Base-by-base conservation (phyloP, 441 rosid genomes). In the Jatropha podagrica region DNA sequence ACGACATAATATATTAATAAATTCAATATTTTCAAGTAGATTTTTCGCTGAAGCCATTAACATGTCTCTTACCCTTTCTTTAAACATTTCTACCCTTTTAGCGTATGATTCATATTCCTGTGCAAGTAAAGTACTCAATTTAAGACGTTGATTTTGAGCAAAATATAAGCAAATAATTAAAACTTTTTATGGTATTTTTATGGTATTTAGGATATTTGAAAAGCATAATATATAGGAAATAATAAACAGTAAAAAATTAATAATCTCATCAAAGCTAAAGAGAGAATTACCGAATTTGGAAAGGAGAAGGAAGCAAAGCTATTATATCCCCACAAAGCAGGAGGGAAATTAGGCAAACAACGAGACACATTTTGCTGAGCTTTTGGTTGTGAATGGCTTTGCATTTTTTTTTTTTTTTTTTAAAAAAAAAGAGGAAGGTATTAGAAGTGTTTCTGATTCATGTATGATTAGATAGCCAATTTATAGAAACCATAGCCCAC, bases 1-100 rank as follows among this genome's bases (percentile, higher is more conserved):
- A 13, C 71, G 55, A 10, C 74, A 70, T 23, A 76, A 8, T 44
- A 44, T 71, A 38, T 71, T 26, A 58, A 77, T 77, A 2, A 77
- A 23, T 32, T 60, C 62, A 54, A 72, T 54, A 12, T 49, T 59
- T 18, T 75, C 27, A 0, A 60, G 9, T 46, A 7, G 20, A 68
- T 75, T 54, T 0, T 7, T 68, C 3, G 14, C 1, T 3, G 73
- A 46, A 10, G 32, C 59, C n/a, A 42, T 32, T 27, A 75, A 18
- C 68, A 68, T 46, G 2, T 32, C 40, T 44, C 44, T 48, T 64
- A 75, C 68, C 10, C 41, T 13, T 60, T 20, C 49, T 59, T 75
- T 75, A n/a, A 75, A 38, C 18, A 4, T 1, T 11, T 68, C 61
- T 12, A 75, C 59, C 20, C 46, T 14, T 61, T 18, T 4, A 5